Evolutionary conservation across 495 filamentous ascomycete species (phyloP).

Genomic region (Penicillium atrosanguineum): DNA sequence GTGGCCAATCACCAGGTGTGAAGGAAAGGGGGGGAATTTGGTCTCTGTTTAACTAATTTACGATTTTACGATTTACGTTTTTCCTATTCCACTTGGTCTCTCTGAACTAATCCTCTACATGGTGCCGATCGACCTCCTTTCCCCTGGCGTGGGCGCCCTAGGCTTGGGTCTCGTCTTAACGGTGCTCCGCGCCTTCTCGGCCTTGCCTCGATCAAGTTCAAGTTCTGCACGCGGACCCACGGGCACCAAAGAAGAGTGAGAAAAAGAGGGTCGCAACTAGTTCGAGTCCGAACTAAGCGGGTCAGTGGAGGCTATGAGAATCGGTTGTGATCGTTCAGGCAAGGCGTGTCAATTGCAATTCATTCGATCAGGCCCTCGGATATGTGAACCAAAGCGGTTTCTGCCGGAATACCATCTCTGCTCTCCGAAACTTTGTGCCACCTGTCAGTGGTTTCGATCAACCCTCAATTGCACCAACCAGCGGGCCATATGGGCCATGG

Average conservation of each 20-base stretch:
- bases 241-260: not conserved
- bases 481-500: not conserved
- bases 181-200: not conserved
- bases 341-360: not conserved
- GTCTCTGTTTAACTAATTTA: not conserved
- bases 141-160: conserved; percentile 6
- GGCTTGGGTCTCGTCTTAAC: not conserved
- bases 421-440: conserved; percentile 1
- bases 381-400: not conserved
- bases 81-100: too few species aligned
- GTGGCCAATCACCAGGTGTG: conserved; percentile 18
- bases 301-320: not conserved
- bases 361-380: not conserved
- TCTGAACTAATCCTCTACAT: not conserved
- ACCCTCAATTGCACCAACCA: conserved; percentile 10
- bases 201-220: not conserved
- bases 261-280: not conserved
- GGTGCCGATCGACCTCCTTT: not conserved
- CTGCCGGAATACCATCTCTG: not conserved
- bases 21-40: not conserved
- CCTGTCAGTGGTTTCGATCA: conserved; percentile 3
- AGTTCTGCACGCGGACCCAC: not conserved
- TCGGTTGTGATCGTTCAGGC: not conserved
- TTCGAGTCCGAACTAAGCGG: not conserved
- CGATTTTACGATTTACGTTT: too few species aligned